A percentile compares a stretch with the other conserved stretches of the same genome.
phyloP scores from a whole-genome alignment of 225 moss, liverwort and hornwort genomes.

The Antitrichia curtipendula region DNA sequence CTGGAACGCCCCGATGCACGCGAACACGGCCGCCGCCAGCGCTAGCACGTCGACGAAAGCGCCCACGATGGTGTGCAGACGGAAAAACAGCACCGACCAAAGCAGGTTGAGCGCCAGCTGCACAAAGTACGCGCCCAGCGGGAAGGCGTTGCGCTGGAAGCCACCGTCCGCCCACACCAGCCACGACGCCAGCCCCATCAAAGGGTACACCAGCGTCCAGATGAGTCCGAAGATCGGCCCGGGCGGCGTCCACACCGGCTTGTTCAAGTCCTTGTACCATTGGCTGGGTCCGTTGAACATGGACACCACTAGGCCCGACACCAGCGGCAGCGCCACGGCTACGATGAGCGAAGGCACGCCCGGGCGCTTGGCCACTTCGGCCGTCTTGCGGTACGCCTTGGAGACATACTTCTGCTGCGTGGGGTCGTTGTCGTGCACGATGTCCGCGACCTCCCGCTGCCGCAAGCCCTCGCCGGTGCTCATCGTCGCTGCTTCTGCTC shows the following conservation, averaged over 20 bases:
- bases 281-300: background rate
- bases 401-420: conserved; percentile 46
- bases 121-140: conserved; percentile 20
- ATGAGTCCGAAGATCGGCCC: conserved; percentile 29
- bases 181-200: conserved; percentile 44
- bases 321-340: conserved; percentile 9
- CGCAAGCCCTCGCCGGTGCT: conserved; percentile 12
- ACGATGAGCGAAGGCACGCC: conserved; percentile 30
- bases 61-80: conserved; percentile 1
- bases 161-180: conserved; percentile 2
- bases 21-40: conserved; percentile 33
- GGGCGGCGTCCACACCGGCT: conserved; percentile 27
- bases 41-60: conserved; percentile 38
- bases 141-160: conserved; percentile 19
- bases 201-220: conserved; percentile 29
- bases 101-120: conserved; percentile 24
- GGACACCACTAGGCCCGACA: background rate
- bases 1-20: conserved; percentile 33
- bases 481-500: background rate
- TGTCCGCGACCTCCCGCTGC: conserved; percentile 3
- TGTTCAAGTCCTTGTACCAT: conserved; percentile 27
- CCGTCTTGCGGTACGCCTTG: conserved; percentile 33
- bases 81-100: conserved; percentile 40
- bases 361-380: conserved; percentile 24
- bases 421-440: conserved; percentile 21